phyloP scores from a whole-genome alignment of 2,329 filamentous ascomycete genomes.

The Ciborinia camelliae region DNA sequence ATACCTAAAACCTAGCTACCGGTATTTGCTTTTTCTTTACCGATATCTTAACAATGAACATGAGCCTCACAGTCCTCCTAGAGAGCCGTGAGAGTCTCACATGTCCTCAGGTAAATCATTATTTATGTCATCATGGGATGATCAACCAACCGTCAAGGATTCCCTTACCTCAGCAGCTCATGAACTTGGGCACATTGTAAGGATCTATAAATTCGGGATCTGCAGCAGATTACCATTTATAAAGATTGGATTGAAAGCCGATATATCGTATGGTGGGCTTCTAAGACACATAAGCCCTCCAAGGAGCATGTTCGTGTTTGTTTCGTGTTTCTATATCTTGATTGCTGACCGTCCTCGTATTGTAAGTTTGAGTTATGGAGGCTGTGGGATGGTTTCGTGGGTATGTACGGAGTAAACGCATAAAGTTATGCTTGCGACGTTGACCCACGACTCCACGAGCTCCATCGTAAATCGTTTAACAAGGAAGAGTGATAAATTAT shows the following conservation, averaged over 20 bases:
- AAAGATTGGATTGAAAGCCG: not conserved
- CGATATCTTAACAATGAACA: not conserved
- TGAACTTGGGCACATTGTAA: not conserved
- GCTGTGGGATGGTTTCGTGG: not conserved
- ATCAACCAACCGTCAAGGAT: constrained; percentile 1
- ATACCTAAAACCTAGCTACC: no score
- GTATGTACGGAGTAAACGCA: not conserved
- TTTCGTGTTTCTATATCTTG: not conserved
- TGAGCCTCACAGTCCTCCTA: not conserved
- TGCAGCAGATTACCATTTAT: not conserved
- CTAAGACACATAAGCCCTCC: not conserved
- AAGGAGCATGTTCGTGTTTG: not conserved
- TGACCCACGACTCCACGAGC: constrained; percentile 6
- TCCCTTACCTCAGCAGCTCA: not conserved
- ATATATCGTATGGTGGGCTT: constrained; percentile 4
- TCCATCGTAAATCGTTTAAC: not conserved
- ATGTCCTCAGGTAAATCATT: not conserved
- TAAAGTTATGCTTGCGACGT: constrained; percentile 2
- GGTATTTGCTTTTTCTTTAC: not conserved
- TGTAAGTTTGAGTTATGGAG: not conserved
- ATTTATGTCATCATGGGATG: not conserved
- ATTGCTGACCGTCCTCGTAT: not conserved
- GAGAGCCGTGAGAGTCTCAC: constrained; percentile 4
- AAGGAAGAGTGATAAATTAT: not conserved
- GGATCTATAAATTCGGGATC: not conserved